Evolutionary conservation across 2,329 filamentous ascomycete genomes (phyloP).

Genomic region (Colletotrichum higginsianum): DNA sequence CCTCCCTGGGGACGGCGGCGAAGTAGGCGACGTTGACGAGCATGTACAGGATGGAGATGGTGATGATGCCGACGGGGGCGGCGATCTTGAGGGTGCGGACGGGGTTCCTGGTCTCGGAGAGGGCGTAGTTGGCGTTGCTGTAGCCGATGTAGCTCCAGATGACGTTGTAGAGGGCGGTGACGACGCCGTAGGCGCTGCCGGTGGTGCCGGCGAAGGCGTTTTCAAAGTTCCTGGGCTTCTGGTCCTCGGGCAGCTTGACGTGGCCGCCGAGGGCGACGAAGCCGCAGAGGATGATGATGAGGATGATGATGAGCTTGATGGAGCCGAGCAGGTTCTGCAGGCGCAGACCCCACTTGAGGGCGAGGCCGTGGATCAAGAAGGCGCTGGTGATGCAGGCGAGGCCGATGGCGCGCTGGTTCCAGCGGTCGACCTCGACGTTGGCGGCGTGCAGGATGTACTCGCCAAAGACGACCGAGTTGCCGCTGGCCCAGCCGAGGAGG

Average conservation of each 20-base stretch:
- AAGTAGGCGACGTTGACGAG: constrained; percentile 79
- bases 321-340: constrained; percentile 77
- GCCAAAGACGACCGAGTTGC: constrained; percentile 79
- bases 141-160: constrained; percentile 80
- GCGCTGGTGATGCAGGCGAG: constrained; percentile 77
- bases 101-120: constrained; percentile 77
- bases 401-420: constrained; percentile 78
- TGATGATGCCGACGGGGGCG: constrained; percentile 72
- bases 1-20: constrained; percentile 67
- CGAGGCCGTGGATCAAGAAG: constrained; percentile 75
- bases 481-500: constrained; percentile 75
- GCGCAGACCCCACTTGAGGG: constrained; percentile 76
- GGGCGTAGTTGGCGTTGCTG: constrained; percentile 77
- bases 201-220: constrained; percentile 77
- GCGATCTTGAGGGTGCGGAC: constrained; percentile 76
- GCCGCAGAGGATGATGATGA: constrained; percentile 76
- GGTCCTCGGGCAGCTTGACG: constrained; percentile 64
- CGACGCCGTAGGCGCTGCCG: constrained; percentile 75
- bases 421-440: constrained; percentile 72
- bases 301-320: constrained; percentile 76
- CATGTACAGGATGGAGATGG: constrained; percentile 75
- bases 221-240: constrained; percentile 73
- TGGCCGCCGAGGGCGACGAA: constrained; percentile 74
- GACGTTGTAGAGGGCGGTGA: constrained; percentile 80
- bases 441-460: constrained; percentile 79